phyloP scores from a whole-genome alignment of 139 green algal species.

The Chlamydomonas schloesseri region DNA sequence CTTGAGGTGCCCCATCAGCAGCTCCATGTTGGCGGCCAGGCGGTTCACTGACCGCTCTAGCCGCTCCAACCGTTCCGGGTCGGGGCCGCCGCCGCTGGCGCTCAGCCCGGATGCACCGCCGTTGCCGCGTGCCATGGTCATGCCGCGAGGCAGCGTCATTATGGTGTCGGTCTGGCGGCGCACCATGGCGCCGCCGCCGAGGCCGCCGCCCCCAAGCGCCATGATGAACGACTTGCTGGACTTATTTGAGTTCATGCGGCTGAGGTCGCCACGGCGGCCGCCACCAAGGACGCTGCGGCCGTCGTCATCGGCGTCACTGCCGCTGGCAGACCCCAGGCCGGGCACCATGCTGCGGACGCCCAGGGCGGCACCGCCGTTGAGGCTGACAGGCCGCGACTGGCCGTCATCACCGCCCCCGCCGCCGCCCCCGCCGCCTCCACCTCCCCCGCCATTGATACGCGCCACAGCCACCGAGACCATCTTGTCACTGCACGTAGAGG shows the following conservation, averaged over 20 bases:
- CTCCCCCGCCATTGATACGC: background rate
- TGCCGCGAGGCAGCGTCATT: background rate
- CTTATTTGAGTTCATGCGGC: conserved; percentile 17
- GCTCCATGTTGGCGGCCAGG: background rate
- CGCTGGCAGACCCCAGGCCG: background rate
- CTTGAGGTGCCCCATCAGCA: background rate
- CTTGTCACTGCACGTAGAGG: background rate
- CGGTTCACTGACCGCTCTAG: conserved; percentile 9
- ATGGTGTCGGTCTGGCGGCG: conserved; percentile 4
- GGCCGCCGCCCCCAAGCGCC: background rate
- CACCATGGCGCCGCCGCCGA: background rate
- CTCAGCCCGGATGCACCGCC: background rate
- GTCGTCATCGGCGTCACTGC: conserved; percentile 29
- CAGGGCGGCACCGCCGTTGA: background rate
- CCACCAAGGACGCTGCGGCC: background rate
- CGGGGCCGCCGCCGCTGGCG: background rate
- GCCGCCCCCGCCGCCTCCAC: too few species aligned
- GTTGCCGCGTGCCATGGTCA: conserved; percentile 12
- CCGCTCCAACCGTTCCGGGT: conserved; percentile 33
- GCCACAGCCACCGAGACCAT: background rate
- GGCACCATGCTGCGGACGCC: background rate
- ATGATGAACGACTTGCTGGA: background rate
- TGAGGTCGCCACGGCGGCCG: background rate
- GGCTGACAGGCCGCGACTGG: conserved; percentile 13
- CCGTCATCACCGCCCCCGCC: background rate